Base-by-base conservation (phyloP, 2,329 filamentous ascomycete species). In the Pyrenophora graminea region DNA sequence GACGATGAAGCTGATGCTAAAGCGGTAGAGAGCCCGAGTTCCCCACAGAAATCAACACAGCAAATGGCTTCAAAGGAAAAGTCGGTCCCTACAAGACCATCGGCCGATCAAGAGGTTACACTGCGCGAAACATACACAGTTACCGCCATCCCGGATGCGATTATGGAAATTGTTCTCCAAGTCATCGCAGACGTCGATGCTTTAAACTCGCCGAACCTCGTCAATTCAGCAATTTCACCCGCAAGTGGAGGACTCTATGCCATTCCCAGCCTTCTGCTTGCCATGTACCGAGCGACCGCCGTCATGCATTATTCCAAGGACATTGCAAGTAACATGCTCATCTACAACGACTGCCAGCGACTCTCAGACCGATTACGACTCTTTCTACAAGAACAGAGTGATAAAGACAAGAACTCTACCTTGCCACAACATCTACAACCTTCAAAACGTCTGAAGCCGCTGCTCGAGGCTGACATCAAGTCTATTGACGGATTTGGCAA, bases 111-210 rank as follows among this genome's bases (percentile, higher is more conserved):
- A 48, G 88, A 94, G 67, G 76, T 97, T 52, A 88, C 89, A 0
- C 76, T 97, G 38, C 88, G 82, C 55, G 94, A 99, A 74, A 89
- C 83, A 1, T 99, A 96, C 71, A 89, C 86, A 51, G 89, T 96
- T 44, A 97, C 93, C 0, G 88, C 89, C 2, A 88, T 97, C 70
- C 93, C 94, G 0, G 87, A 91, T 54, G 84, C 86, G 3, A 85
- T 97, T 10, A 79, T 92, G 17, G 79, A 83, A 15, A 80, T 90
- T 23, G 84, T 93, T 45, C 76, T 79, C 83, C 55, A 76, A 40
- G 70, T 77, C 6, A 66, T 81, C 53, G 55, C 68, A 38, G 73
- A 79, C 50, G 73, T 79, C 34, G 64, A 83, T 8, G 79, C 77
- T 1, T 75, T 93, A 39, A 83, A 84, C 19, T 67, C 79, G 34